Evolutionary conservation across 805 yeast species (phyloP).

Genomic region (Cyberlindnera misumaiensis): DNA sequence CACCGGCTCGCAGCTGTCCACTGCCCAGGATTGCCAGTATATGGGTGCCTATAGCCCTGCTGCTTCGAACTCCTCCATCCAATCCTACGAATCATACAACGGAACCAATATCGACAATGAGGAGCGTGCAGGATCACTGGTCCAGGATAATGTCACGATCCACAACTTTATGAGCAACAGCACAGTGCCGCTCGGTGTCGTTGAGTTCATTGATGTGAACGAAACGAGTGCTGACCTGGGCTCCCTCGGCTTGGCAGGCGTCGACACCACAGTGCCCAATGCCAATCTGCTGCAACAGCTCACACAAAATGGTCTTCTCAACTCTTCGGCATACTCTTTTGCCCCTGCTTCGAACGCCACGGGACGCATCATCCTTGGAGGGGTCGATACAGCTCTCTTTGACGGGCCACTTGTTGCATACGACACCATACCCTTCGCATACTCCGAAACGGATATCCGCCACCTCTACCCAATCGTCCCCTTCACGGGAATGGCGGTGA

Average conservation of each 20-base stretch:
- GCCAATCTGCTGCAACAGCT: too few relatives aligned
- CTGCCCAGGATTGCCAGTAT: slow-evolving; percentile 5
- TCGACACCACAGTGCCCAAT: too few relatives aligned
- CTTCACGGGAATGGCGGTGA: slow-evolving; percentile 37
- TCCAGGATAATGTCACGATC: slow-evolving; percentile 8
- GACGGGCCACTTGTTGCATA: slow-evolving; percentile 42
- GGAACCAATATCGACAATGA: slow-evolving; percentile 9
- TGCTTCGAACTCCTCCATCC: slow-evolving; percentile 4
- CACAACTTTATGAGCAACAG: neutral
- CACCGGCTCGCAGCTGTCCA: neutral
- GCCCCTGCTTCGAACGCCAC: slow-evolving; percentile 20
- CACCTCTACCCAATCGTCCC: slow-evolving; percentile 41
- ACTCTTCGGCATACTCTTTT: slow-evolving; percentile 38
- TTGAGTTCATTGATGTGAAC: slow-evolving; percentile 33
- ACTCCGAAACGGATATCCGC: slow-evolving; percentile 15
- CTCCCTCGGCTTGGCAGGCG: slow-evolving; percentile 33
- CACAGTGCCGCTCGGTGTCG: slow-evolving; percentile 11
- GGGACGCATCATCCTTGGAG: slow-evolving; percentile 48
- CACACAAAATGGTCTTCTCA: slow-evolving; percentile 11
- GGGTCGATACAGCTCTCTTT: slow-evolving; percentile 41
- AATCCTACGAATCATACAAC: neutral
- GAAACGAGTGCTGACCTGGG: slow-evolving; percentile 33
- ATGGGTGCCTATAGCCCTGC: slow-evolving; percentile 11
- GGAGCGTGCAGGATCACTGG: slow-evolving; percentile 14
- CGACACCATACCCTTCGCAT: slow-evolving; percentile 39